Conservation (phyloP, 495 filamentous ascomycete species). For the Xylaria castorea region DNA sequence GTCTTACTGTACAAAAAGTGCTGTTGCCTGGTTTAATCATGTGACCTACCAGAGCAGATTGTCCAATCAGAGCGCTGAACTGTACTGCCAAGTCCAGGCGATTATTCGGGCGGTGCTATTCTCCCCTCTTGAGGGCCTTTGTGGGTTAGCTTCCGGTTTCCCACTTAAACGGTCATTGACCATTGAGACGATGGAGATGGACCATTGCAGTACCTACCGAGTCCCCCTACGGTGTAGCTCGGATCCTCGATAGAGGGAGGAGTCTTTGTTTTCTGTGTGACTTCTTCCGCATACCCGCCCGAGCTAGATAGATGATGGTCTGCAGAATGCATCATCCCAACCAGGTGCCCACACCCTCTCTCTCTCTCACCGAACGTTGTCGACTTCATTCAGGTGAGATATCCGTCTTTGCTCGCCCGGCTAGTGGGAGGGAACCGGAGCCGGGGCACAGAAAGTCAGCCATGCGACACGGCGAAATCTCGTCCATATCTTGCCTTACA, state of each 20-base stretch:
- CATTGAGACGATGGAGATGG: conserved; percentile 6
- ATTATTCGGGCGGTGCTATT: conserved; percentile 5
- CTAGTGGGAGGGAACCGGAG: not conserved
- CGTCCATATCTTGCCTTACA: not conserved
- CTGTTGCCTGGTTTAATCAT: conserved; percentile 34
- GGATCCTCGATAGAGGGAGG: not conserved
- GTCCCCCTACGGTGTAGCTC: conserved; percentile 8
- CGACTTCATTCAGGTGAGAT: not conserved
- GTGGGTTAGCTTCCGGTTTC: not conserved
- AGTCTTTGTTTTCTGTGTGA: conserved; percentile 27
- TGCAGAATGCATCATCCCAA: conserved; percentile 39
- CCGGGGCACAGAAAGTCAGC: not conserved
- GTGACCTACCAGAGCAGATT: conserved; percentile 26
- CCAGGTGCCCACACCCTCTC: conserved; percentile 14
- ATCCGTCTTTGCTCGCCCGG: conserved; percentile 1
- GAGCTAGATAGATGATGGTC: conserved; percentile 42
- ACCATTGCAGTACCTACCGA: not conserved
- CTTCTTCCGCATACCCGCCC: conserved; percentile 48
- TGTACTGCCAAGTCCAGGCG: not conserved
- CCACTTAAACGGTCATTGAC: not conserved
- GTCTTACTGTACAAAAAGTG: not conserved
- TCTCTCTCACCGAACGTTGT: conserved; percentile 12
- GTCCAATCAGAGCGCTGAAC: conserved; percentile 29
- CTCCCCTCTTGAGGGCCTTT: not conserved
- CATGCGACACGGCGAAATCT: not conserved